Percentiles rank a stretch among this genome's conserved stretches.
Evolutionary conservation across 495 filamentous ascomycete species (phyloP).

Genomic region (Podospora bellae-mahoneyi): DNA sequence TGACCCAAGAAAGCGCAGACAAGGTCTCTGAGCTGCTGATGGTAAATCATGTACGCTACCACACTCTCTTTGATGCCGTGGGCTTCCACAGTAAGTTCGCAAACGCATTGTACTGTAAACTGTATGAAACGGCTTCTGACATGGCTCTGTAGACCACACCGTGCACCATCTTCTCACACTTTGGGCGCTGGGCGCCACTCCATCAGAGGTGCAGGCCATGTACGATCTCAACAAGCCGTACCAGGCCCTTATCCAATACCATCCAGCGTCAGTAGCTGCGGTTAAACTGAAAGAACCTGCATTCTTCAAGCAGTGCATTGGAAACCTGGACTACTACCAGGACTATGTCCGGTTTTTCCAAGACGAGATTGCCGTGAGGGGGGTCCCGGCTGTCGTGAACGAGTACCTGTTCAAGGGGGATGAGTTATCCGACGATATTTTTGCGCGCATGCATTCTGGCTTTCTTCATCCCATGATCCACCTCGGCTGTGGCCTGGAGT

Average conservation of each 20-base stretch:
- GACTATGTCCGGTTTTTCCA: slow-evolving; percentile 1
- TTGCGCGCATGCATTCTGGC: slow-evolving; percentile 34
- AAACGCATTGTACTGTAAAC: not conserved
- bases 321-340: slow-evolving; percentile 1
- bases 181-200: slow-evolving; percentile 59
- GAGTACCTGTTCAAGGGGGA: slow-evolving; percentile 12
- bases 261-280: slow-evolving; percentile 12
- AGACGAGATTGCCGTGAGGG: slow-evolving; percentile 47
- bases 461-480: slow-evolving; percentile 70
- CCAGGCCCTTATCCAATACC: slow-evolving; percentile 43
- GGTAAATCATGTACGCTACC: slow-evolving; percentile 17
- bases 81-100: slow-evolving; percentile 15
- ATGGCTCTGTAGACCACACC: slow-evolving; percentile 40
- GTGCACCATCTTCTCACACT: slow-evolving; percentile 60
- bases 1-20: slow-evolving; percentile 7
- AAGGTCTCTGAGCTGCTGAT: slow-evolving; percentile 16
- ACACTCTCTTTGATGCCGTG: slow-evolving; percentile 13
- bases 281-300: slow-evolving; percentile 4
- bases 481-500: slow-evolving; percentile 66
- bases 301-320: slow-evolving; percentile 4
- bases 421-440: not conserved
- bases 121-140: not conserved
- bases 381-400: slow-evolving; percentile 32
- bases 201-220: slow-evolving; percentile 46
- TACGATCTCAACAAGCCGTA: slow-evolving; percentile 54